A percentile compares a stretch with the other conserved stretches of the same genome.
phyloP scores from a whole-genome alignment of 2,329 filamentous ascomycete species.

The Exophiala oligosperma region DNA sequence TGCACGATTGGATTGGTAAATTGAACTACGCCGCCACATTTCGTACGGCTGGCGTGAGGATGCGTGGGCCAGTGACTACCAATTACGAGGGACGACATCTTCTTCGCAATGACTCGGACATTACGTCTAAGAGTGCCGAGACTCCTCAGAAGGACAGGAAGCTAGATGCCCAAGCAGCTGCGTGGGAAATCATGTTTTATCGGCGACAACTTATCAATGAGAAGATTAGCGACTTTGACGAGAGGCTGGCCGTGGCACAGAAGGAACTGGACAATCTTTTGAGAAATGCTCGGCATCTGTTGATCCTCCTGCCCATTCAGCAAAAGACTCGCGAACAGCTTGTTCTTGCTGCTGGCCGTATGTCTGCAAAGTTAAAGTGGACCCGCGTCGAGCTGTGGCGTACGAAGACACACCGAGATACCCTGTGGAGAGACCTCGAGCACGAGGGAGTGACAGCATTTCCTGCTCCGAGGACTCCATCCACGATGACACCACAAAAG shows the following conservation, averaged over 20 bases:
- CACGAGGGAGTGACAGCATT: constrained; percentile 58
- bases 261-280: constrained; percentile 80
- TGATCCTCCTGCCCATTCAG: constrained; percentile 85
- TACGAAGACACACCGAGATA: constrained; percentile 85
- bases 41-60: constrained; percentile 83
- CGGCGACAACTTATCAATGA: constrained; percentile 78
- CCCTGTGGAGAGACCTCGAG: constrained; percentile 79
- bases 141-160: constrained; percentile 39
- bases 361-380: constrained; percentile 90
- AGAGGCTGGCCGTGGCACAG: constrained; percentile 70
- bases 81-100: constrained; percentile 79
- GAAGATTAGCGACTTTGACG: constrained; percentile 80
- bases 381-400: constrained; percentile 92
- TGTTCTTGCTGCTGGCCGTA: constrained; percentile 77
- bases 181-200: constrained; percentile 80
- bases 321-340: constrained; percentile 85
- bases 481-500: constrained; percentile 24
- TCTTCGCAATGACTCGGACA: constrained; percentile 64
- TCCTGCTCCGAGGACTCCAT: constrained; percentile 26
- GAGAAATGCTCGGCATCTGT: constrained; percentile 84
- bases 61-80: constrained; percentile 81
- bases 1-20: constrained; percentile 96
- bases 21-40: constrained; percentile 97
- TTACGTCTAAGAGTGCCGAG: constrained; percentile 61
- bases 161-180: constrained; percentile 68